Conservation (phyloP, 1,139 yeast genomes). For the Yamadazyma buinensis region DNA sequence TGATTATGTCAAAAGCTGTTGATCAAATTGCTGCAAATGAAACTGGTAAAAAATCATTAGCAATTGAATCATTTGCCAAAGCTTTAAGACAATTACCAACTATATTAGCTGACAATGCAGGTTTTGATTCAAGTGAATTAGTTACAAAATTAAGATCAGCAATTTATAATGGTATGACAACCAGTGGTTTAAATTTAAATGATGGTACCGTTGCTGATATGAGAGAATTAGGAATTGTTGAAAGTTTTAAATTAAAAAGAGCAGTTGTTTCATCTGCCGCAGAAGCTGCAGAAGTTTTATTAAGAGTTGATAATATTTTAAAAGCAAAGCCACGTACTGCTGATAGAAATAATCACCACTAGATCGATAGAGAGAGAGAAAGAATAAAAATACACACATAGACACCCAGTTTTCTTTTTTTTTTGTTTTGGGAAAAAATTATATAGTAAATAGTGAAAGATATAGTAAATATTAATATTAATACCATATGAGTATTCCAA, state of each 20-base stretch:
- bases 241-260: conserved; percentile 83
- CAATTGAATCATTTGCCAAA: conserved; percentile 90
- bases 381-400: too few relatives aligned
- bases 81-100: conserved; percentile 95
- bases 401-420: too few relatives aligned
- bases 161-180: conserved; percentile 86
- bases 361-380: too few relatives aligned
- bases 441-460: too few relatives aligned
- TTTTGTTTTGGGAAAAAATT: too few relatives aligned
- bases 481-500: too few relatives aligned
- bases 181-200: conserved; percentile 86
- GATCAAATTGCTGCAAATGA: conserved; percentile 93
- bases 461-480: too few relatives aligned
- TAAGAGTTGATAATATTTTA: conserved; percentile 93
- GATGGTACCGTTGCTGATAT: conserved; percentile 85
- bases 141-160: conserved; percentile 90
- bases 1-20: conserved; percentile 97
- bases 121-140: conserved; percentile 89
- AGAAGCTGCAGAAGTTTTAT: conserved; percentile 93
- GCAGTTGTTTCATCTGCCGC: conserved; percentile 97
- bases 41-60: conserved; percentile 90
- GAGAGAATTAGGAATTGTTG: conserved; percentile 91
- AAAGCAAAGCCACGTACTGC: conserved; percentile 98
- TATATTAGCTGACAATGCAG: conserved; percentile 95
- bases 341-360: conserved; percentile 65